Evolutionary conservation across 1,284 basidiomycete species (phyloP), one percentile per base, ranked within the genome.

Genomic region (Sphagnurus paluster): DNA sequence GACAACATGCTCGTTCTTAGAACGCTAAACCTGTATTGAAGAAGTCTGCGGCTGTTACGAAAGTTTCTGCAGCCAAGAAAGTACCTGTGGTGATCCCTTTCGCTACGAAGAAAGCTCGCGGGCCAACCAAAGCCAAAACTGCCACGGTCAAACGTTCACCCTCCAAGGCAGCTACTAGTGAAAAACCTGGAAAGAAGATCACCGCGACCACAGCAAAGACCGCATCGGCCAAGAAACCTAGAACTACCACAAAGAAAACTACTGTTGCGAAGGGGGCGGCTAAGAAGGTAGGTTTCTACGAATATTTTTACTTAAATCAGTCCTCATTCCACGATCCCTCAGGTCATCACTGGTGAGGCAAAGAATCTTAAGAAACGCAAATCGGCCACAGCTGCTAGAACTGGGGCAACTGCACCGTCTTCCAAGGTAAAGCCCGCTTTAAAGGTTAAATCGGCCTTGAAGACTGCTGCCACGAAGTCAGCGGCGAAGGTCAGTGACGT

Each of bases 1-100:
- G 36, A 40, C 39, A 39, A 49, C 46, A 32, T 49, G 35, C 42
- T 50, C 38, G 16, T 17, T 20, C 50, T 40, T 35, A 72, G 69
- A 73, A 74, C 49, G 57, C 67, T 46, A 72, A 68, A 50, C 68
- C 68, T 14, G 61, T 56, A 14, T 48, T 55, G 19, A 67, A 78
- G 72, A 69, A 65, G 50, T 52, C 55, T 20, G 57, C 67, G 1
- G 53, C 67, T 0, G 54, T 45, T 34, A 68, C 41, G 8, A 49
- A 64, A 39, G 30, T 53, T 8, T 53, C 63, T 25, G 54, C 63
- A 58, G 58, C 54, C 65, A 69, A 59, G 30, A 69, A 64, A 52
- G 49, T 56, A 20, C 36, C 58, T 21, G 57, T 66, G 48, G 56
- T 56, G 58, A 72, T 74, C 41, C 55, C 59, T n/a, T 50, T 62